Evolutionary conservation across 768 basidiomycete species (phyloP), one percentile per base, ranked within the genome.

Genomic region (Suillus ampliporus): DNA sequence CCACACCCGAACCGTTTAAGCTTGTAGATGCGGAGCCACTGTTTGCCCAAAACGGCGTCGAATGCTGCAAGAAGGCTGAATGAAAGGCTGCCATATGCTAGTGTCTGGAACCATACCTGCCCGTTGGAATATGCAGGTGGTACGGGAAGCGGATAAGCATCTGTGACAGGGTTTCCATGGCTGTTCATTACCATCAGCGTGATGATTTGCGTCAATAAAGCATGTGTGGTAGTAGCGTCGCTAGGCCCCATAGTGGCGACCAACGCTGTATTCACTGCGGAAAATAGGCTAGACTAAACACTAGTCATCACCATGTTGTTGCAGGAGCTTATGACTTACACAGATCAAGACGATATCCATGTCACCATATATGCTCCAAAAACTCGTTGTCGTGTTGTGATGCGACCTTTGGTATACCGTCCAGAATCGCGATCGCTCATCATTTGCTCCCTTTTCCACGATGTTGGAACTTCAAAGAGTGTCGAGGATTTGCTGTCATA

Each of bases 281-380:
- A 66, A 40, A 66, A 66, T 19, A 66, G 48, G 54, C 66, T 66
- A 57, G 65, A 52, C 65, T 66, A 28, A n/a, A 54, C 26, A 23
- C 37, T 9, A 58, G 31, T 59, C 11, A 60, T 21, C 19, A 35
- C 4, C 11, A 15, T 31, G 19, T 28, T 10, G 34, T 23, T 50
- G 19, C 11, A n/a, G 15, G 37, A 54, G 53, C 9, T 14, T 19
- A 11, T n/a, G 38, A 17, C 59, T 57, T n/a, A 60, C 59, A 28
- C 58, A 60, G 11, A 38, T 56, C 14, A 60, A 37, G 47, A 60
- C 26, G 5, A 60, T 60, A 60, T 60, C 59, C 59, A 56, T 60
- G 21, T 60, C 59, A n/a, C 37, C 26, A n/a, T 19, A n/a, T 60
- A 47, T 4, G 41, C 41, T 58, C 57, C 47, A 58, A 26, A 54